Base-by-base conservation (phyloP, 208 protist genomes). In the Vickermania spadyakhi region DNA sequence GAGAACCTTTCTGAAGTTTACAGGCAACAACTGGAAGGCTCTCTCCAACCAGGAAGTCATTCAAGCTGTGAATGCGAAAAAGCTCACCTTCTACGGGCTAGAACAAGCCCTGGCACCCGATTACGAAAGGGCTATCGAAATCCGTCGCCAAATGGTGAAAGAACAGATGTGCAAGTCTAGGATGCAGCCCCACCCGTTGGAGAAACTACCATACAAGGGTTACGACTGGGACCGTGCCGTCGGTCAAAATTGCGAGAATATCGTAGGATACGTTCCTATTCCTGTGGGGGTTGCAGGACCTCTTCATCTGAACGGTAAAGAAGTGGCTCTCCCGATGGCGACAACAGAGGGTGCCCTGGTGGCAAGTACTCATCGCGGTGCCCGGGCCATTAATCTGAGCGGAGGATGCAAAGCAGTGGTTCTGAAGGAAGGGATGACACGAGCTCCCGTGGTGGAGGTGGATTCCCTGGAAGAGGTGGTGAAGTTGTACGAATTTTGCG, bases 311-410 rank as follows among this genome's bases (percentile, higher is more conserved):
- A 91, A 99, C 68, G 94, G 91, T 1, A 72, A 92, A 59, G 56
- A 85, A 4, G 75, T 94, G 30, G 69, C 65, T 22, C 69, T 99
- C 51, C 97, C 97, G 11, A 97, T 99, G 96, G 97, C 97, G 14
- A 99, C 98, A 28, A 98, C 96, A n/a, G 97, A 99, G 64, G 98
- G 98, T 30, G 86, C 89, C 21, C 84, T 99, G 14, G 70, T 99
- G 28, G 98, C 97, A 7, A 96, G 83, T 57, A 98, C 95, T 18
- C 84, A 98, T 65, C 84, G 98, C 55, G 98, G 98, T 31, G 95
- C 89, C 14, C 90, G 93, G 52, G 97, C 96, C 50, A 96, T 99
- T 64, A 86, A 84, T 50, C 67, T 83, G 13, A 83, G 77, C 72
- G 94, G 86, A 21, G 96, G 94, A 56, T 97, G 96, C 71, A 79